These are phyloP conservation scores for Dillenia suffruticosa DNA, from an alignment of 164 flowering plant genomes.

Conservation along the genomic window DNA sequence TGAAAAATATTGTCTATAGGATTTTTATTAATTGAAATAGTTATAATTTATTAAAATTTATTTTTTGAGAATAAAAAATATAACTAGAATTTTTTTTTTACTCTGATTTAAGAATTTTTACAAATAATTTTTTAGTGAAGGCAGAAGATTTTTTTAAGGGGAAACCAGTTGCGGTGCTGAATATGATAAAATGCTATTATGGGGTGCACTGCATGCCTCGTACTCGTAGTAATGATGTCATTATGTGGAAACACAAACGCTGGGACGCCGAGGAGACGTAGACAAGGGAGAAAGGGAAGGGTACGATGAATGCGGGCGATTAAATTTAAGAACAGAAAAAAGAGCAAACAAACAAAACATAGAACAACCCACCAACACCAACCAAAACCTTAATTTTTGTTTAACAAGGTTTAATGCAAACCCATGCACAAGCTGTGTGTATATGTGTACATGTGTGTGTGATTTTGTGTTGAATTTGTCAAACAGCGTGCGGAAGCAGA, in stretches of 20 bases:
- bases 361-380: neutral
- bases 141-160: too few species aligned
- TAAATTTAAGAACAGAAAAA: neutral
- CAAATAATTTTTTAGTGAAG: too few species aligned
- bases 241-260: neutral
- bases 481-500: conserved; percentile 7
- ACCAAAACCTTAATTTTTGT: neutral
- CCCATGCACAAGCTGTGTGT: neutral
- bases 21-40: too few species aligned
- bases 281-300: conserved; percentile 12
- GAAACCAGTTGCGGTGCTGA: too few species aligned
- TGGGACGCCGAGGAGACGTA: conserved; percentile 8
- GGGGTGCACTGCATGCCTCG: neutral
- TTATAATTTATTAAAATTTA: too few species aligned
- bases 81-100: too few species aligned
- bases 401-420: conserved; percentile 1
- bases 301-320: conserved; percentile 36
- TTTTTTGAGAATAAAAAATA: too few species aligned
- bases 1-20: too few species aligned
- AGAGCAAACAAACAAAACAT: conserved; percentile 1
- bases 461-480: conserved; percentile 9
- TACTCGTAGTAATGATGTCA: neutral
- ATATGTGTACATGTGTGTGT: too few species aligned
- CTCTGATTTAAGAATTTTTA: too few species aligned
- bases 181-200: too few species aligned